Evolutionary conservation across 2,329 filamentous ascomycete genomes (phyloP).

Genomic region (Colletotrichum neosansevieriae): DNA sequence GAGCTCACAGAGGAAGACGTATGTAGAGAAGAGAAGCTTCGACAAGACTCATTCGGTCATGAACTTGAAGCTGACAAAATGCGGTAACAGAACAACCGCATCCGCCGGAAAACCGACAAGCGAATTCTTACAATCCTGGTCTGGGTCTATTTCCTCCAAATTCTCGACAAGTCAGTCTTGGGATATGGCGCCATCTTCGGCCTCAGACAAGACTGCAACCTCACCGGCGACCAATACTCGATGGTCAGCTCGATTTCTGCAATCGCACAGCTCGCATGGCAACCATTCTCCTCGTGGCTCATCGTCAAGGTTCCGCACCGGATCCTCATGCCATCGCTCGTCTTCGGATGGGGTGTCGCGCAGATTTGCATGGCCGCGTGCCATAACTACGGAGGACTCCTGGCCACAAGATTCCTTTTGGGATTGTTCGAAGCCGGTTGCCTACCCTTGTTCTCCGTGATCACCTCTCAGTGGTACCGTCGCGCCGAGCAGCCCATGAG

Average conservation of each 20-base stretch:
- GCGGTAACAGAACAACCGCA: conserved; percentile 60
- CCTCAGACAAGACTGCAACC: conserved; percentile 60
- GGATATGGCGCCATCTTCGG: conserved; percentile 70
- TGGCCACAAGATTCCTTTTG: conserved; percentile 43
- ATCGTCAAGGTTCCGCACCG: conserved; percentile 72
- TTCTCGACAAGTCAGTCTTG: conserved; percentile 70
- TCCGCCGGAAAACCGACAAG: conserved; percentile 71
- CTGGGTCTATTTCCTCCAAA: conserved; percentile 71
- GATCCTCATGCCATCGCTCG: conserved; percentile 65
- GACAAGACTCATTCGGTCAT: not conserved
- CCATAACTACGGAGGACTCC: conserved; percentile 40
- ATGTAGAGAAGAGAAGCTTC: not conserved
- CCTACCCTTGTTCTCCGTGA: conserved; percentile 59
- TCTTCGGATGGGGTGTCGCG: conserved; percentile 59
- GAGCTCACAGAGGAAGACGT: conserved; percentile 53
- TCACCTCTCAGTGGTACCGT: conserved; percentile 62
- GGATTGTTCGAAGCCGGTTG: conserved; percentile 46
- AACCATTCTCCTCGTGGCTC: conserved; percentile 69
- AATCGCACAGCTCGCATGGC: conserved; percentile 71
- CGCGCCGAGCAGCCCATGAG: conserved; percentile 70
- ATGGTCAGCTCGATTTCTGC: conserved; percentile 68
- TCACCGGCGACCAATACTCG: conserved; percentile 67
- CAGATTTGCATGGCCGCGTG: conserved; percentile 51
- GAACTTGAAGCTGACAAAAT: not conserved
- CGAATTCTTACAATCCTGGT: conserved; percentile 66